phyloP scores from a whole-genome alignment of 139 green algal species.

The Coccomyxa sp. region DNA sequence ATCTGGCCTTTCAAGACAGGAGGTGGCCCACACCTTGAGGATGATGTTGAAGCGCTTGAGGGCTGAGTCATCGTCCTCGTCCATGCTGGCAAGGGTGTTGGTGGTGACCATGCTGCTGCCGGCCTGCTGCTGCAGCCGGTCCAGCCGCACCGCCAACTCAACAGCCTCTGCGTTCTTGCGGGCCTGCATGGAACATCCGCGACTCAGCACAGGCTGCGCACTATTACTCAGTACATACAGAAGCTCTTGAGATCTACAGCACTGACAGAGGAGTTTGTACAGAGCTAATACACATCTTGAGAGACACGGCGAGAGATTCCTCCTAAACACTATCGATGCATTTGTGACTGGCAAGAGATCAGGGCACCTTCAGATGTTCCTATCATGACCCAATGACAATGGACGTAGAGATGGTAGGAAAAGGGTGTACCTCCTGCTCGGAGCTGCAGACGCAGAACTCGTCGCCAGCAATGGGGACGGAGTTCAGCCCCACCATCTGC shows the following conservation, averaged over 20 bases:
- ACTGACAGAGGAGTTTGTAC: too few relatives aligned
- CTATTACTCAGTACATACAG: neutral
- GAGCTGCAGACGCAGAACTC: constrained; percentile 69
- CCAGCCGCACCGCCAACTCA: constrained; percentile 30
- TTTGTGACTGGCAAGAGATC: too few relatives aligned
- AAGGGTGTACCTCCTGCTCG: constrained; percentile 54
- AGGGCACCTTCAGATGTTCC: too few relatives aligned
- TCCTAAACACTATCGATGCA: too few relatives aligned
- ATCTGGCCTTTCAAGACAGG: too few relatives aligned
- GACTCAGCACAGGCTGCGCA: neutral
- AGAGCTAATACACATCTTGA: neutral
- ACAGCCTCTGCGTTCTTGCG: constrained; percentile 32
- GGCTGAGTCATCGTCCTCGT: constrained; percentile 72
- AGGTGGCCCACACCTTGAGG: constrained; percentile 65
- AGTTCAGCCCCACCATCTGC: constrained; percentile 86
- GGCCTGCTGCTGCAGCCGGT: constrained; percentile 54
- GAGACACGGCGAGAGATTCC: too few relatives aligned
- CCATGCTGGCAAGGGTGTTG: constrained; percentile 69
- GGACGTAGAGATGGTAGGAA: too few relatives aligned
- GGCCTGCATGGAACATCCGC: neutral
- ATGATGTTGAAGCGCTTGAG: constrained; percentile 87
- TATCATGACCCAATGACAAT: too few relatives aligned
- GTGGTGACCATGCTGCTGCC: constrained; percentile 83
- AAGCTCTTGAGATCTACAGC: neutral
- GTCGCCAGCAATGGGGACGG: constrained; percentile 85